phyloP scores from a whole-genome alignment of 1,139 yeast genomes.

The Candida dubliniensis region DNA sequence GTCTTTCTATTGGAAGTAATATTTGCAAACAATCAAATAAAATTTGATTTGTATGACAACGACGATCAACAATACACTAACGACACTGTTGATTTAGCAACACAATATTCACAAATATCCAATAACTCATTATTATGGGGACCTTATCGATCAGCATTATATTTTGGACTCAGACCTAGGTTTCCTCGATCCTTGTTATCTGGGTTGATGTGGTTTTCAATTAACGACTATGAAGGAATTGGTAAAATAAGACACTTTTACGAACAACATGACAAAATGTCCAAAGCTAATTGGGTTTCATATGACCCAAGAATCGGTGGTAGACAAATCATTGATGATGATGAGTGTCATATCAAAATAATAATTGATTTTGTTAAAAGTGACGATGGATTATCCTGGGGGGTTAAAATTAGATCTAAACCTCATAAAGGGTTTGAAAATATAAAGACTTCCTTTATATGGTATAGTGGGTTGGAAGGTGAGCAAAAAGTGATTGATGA shows the following conservation, averaged over 20 bases:
- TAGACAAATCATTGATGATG: constrained; percentile 68
- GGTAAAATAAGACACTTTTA: constrained; percentile 72
- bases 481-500: constrained; percentile 33
- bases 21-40: constrained; percentile 7
- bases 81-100: constrained; percentile 4
- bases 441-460: constrained; percentile 63
- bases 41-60: constrained; percentile 12
- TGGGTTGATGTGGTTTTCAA: constrained; percentile 89
- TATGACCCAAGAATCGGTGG: constrained; percentile 93
- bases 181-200: constrained; percentile 72
- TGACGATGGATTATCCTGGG: constrained; percentile 76
- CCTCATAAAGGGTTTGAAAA: constrained; percentile 54
- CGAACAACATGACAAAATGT: constrained; percentile 71
- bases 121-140: constrained; percentile 69
- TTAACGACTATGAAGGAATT: constrained; percentile 59
- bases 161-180: constrained; percentile 83
- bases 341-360: constrained; percentile 60
- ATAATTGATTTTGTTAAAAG: constrained; percentile 77
- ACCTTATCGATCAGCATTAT: constrained; percentile 84
- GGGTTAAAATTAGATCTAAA: constrained; percentile 60
- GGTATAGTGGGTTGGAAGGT: constrained; percentile 77
- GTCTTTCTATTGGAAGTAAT: constrained; percentile 2
- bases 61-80: constrained; percentile 2
- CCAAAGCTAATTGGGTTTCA: constrained; percentile 78
- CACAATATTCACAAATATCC: constrained; percentile 26